Conservation (phyloP, 2,329 filamentous ascomycete species). For the Nemania bipapillata region DNA sequence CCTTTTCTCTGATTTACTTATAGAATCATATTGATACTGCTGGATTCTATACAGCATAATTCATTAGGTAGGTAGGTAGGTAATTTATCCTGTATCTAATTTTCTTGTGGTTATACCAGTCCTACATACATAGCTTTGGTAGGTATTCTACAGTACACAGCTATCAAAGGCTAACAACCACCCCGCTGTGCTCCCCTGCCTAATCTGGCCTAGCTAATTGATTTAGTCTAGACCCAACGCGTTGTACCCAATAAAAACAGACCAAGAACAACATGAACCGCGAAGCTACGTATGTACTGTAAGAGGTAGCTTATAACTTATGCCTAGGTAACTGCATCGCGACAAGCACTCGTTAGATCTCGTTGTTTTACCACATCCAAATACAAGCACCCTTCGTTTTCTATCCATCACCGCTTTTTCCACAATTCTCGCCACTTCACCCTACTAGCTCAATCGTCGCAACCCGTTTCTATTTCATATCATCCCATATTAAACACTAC, state of each 20-base stretch:
- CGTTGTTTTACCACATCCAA: background rate
- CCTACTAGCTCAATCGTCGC: background rate
- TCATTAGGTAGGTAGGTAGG: no score
- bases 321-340: conserved; percentile 4
- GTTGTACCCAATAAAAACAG: conserved; percentile 26
- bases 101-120: no score
- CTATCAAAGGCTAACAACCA: conserved; percentile 6
- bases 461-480: background rate
- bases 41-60: no score
- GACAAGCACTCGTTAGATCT: conserved; percentile 6
- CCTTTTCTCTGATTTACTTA: no score
- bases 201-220: background rate
- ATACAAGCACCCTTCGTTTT: background rate
- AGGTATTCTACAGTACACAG: no score
- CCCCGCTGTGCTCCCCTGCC: conserved; percentile 12
- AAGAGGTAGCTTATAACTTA: background rate
- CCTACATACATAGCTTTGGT: background rate
- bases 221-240: conserved; percentile 1
- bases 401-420: background rate
- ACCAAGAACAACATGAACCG: conserved; percentile 21
- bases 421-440: background rate
- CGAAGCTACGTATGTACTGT: conserved; percentile 7
- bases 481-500: background rate
- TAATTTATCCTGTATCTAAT: no score
- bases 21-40: no score